Evolutionary conservation across 768 basidiomycete genomes (phyloP).

Genomic region (Russula virescens): DNA sequence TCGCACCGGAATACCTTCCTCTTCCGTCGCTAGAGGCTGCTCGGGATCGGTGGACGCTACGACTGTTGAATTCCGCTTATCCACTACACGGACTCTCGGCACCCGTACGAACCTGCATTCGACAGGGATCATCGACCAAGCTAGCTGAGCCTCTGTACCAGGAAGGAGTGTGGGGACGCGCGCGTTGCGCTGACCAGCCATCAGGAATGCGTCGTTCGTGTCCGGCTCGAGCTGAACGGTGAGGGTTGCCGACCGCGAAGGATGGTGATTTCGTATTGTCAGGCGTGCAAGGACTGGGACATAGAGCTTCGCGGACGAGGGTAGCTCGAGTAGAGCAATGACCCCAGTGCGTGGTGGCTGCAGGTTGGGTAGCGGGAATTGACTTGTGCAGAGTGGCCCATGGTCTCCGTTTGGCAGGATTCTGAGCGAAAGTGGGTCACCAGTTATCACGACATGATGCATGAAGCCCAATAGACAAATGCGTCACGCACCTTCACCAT

Average conservation of each 20-base stretch:
- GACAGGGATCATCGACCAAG: constrained; percentile 66
- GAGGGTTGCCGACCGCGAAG: constrained; percentile 60
- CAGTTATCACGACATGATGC: background rate
- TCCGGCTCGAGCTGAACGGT: constrained; percentile 69
- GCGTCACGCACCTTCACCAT: constrained; percentile 54
- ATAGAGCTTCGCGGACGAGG: constrained; percentile 61
- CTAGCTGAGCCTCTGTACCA: constrained; percentile 56
- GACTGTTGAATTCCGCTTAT: constrained; percentile 34
- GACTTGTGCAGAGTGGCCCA: constrained; percentile 44
- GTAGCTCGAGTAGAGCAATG: constrained; percentile 58
- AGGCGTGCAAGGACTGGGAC: constrained; percentile 49
- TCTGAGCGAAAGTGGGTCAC: constrained; percentile 32
- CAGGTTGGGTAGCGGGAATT: constrained; percentile 55
- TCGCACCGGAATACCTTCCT: constrained; percentile 58
- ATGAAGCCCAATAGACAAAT: constrained; percentile 1
- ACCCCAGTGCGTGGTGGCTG: constrained; percentile 56
- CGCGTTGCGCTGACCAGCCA: constrained; percentile 66
- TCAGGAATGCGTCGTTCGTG: constrained; percentile 65
- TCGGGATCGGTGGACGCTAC: background rate
- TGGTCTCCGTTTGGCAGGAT: constrained; percentile 40
- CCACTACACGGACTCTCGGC: constrained; percentile 56
- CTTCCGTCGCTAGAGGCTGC: constrained; percentile 45
- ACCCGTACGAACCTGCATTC: constrained; percentile 64
- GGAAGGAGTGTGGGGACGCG: constrained; percentile 70
- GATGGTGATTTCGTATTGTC: constrained; percentile 60